These are phyloP conservation scores for Cucurbita argyrosperma DNA, from an alignment of 306 rosid genomes.

Conservation along the genomic window DNA sequence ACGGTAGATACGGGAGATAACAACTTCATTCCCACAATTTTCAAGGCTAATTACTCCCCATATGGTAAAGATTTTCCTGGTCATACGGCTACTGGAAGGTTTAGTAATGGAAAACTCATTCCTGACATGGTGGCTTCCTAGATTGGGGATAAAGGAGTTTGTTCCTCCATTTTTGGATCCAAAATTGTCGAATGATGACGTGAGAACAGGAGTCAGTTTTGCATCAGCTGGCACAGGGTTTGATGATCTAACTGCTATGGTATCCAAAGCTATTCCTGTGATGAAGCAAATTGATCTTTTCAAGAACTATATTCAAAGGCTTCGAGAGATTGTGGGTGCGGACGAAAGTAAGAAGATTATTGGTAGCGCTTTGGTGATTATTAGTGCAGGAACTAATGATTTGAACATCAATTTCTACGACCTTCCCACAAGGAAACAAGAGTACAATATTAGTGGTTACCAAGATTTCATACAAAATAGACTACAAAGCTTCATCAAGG, in stretches of 20 bases:
- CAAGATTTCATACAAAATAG: slow-evolving; percentile 40
- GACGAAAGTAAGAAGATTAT: slow-evolving; percentile 18
- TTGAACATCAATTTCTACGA: slow-evolving; percentile 32
- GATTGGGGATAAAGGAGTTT: slow-evolving; percentile 26
- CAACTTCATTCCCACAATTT: slow-evolving; percentile 28
- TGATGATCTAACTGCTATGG: slow-evolving; percentile 30
- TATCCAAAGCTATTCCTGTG: slow-evolving; percentile 18
- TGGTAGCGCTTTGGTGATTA: slow-evolving; percentile 24
- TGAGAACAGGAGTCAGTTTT: slow-evolving; percentile 47
- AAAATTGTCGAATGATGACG: slow-evolving; percentile 21
- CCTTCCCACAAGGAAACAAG: slow-evolving; percentile 23
- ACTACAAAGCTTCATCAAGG: slow-evolving; percentile 28
- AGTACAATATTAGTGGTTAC: slow-evolving; percentile 27
- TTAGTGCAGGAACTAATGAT: slow-evolving; percentile 60
- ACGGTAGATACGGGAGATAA: slow-evolving; percentile 48
- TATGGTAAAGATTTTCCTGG: slow-evolving; percentile 45
- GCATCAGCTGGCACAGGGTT: slow-evolving; percentile 40
- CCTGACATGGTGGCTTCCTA: slow-evolving; percentile 46
- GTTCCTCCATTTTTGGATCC: slow-evolving; percentile 51
- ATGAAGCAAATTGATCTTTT: slow-evolving; percentile 34
- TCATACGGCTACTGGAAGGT: slow-evolving; percentile 46
- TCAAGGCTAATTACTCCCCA: slow-evolving; percentile 38
- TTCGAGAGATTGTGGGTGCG: slow-evolving; percentile 29
- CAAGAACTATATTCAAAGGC: slow-evolving; percentile 24
- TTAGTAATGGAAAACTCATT: slow-evolving; percentile 43